These are phyloP conservation scores for Aegilops tauschii DNA, from an alignment of 176 grass and related monocot species.

Conservation along the genomic window DNA sequence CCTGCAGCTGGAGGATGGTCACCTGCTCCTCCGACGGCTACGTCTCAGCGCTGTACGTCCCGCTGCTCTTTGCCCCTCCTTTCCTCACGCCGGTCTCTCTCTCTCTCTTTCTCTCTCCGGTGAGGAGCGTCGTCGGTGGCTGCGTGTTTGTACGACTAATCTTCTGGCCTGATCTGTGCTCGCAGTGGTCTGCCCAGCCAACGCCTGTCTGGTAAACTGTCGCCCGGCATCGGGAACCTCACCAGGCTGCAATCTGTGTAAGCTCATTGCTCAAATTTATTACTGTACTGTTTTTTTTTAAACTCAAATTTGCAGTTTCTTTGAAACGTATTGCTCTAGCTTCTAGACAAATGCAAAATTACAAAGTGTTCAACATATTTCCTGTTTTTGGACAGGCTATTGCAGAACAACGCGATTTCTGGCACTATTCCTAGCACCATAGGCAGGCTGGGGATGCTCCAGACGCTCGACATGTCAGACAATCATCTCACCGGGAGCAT, in stretches of 20 bases:
- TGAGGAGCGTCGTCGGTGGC: not conserved
- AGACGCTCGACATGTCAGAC: conserved; percentile 86
- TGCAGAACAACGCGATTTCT: conserved; percentile 91
- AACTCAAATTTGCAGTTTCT: not conserved
- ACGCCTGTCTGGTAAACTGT: conserved; percentile 75
- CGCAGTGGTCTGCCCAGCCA: conserved; percentile 87
- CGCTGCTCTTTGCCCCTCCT: not conserved
- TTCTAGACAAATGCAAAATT: not conserved
- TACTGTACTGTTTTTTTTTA: too few relatives aligned
- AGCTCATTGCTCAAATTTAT: conserved; percentile 3
- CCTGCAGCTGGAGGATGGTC: conserved; percentile 99
- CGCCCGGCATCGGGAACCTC: conserved; percentile 81
- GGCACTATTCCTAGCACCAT: conserved; percentile 69
- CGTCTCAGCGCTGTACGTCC: conserved; percentile 79
- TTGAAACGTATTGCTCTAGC: not conserved
- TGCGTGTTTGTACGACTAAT: not conserved
- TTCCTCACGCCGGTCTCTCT: not conserved
- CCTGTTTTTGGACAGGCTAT: conserved; percentile 49
- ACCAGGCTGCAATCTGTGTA: conserved; percentile 91
- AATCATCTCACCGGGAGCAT: conserved; percentile 79
- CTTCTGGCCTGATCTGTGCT: not conserved
- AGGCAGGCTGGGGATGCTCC: conserved; percentile 70
- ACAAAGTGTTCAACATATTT: not conserved
- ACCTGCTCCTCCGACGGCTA: conserved; percentile 86
- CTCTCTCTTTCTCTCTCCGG: not conserved